Evolutionary conservation across 345 rosid genomes (phyloP), one percentile per base, ranked within the genome.

Genomic region (Psidium guajava): DNA sequence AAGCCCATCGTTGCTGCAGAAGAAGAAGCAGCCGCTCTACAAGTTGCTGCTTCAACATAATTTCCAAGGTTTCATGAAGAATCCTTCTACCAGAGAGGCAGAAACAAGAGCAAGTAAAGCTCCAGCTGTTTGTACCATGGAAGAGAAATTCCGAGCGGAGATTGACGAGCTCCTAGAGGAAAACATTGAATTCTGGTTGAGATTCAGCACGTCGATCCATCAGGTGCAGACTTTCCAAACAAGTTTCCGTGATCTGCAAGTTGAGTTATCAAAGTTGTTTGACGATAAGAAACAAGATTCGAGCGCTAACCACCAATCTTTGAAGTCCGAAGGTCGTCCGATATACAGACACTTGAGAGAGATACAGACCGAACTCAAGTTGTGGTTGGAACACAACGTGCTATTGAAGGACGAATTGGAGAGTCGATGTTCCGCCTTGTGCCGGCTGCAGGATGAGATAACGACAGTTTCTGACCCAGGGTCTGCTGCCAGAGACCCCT

Each of bases 181-280:
- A 86, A 97, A 95, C 87, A 91, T 97, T 5, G 98, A 95, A 89
- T 95, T 97, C 91, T 97, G 98, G 99, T 87, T 97, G 89, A 94
- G 98, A 85, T 97, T 97, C 87, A 95, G 98, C 90, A 90, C 94
- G 44, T 88, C 95, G 0, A 90, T 94, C 59, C 98, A 97, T 88
- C 98, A 94, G 88, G 92, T 94, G 87, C 91, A 87, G 57, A 97
- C 93, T 87, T 95, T 90, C 86, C 94, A 95, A 83, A 91, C 89
- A 24, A 90, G 93, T 32, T 88, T 95, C 53, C 92, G 89, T 2
- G 98, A 95, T 85, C 85, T 97, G 80, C 91, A 90, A 73, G 90
- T 88, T 25, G 98, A 95, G 88, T 55, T 94, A 11, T 80, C 88
- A 28, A 94, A 86, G 82, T 83, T 92, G 82, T 86, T 86, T 51